Base-by-base conservation (phyloP, 441 rosid species). In the Breynia disticha region DNA sequence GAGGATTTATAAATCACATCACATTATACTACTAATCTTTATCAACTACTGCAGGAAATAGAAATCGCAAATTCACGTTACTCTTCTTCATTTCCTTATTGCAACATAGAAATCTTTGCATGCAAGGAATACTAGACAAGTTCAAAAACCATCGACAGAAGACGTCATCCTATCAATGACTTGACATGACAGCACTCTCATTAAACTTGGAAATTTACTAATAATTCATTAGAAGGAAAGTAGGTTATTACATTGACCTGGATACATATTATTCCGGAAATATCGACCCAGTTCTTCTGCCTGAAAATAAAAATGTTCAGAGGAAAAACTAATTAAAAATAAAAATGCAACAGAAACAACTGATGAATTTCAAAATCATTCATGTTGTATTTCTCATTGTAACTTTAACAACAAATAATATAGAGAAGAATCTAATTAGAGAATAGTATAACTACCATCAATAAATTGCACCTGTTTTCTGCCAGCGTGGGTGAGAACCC, bases 401-500 rank as follows among this genome's bases (percentile, higher is more conserved):
- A 41, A 41, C n/a, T 9, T 15, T 41, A 11, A 41, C 3, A 41
- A 11, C n/a, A 17, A 35, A 56, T 13, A 5, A 13, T 35, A 20
- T 21, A 15, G 15, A 15, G 12, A 22, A 51, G 51, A 48, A 46
- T 19, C 16, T 22, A 42, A 48, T 37, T 16, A 44, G 46, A 48
- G 19, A 44, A 32, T 54, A 11, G 15, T 54, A 2, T 48, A 21
- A 50, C 50, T 66, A 48, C 63, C 32, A 47, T 16, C 46, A 61
- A 54, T 59, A 52, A 55, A 47, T 48, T 51, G 64, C 52, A 95
- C 99, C 99, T 95, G 99, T 77, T 90, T 95, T 72, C 99, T 80
- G 57, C 99, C 99, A 62, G 99, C 99, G 76, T 95, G 99, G 35
- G 99, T 95, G 52, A 90, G 89, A 70, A 95, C 99, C 60, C 99